Conservation (phyloP, 768 basidiomycete genomes). For the Psilocybe cubensis region DNA sequence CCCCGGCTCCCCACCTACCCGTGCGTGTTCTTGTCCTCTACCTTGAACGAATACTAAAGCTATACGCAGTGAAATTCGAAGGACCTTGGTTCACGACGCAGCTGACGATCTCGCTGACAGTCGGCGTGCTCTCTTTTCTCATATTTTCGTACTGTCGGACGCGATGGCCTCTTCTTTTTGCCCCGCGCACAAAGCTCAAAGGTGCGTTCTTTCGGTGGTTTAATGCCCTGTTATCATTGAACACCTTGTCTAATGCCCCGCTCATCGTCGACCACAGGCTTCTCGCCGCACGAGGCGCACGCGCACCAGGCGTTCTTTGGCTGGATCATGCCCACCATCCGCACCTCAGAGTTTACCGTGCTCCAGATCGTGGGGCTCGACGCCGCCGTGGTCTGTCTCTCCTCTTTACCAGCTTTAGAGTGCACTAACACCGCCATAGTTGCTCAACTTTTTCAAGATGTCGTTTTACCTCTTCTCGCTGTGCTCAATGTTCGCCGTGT, state of each 20-base stretch:
- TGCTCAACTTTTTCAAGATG: constrained; percentile 95
- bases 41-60: constrained; percentile 6
- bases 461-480: constrained; percentile 90
- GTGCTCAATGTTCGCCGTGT: constrained; percentile 79
- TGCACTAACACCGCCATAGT: constrained; percentile 42
- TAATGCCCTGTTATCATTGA: too few species aligned
- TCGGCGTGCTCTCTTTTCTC: constrained; percentile 83
- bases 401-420: background rate
- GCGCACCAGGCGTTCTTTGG: constrained; percentile 88
- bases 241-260: constrained; percentile 12
- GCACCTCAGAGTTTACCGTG: constrained; percentile 89
- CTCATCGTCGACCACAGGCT: constrained; percentile 51
- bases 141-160: constrained; percentile 89
- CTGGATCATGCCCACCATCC: constrained; percentile 93
- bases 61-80: constrained; percentile 68
- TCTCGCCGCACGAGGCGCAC: constrained; percentile 93
- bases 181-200: constrained; percentile 93
- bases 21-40: constrained; percentile 37
- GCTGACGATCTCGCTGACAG: constrained; percentile 70
- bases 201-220: too few species aligned
- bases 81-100: constrained; percentile 98
- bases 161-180: constrained; percentile 88
- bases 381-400: constrained; percentile 87
- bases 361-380: constrained; percentile 97
- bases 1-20: constrained; percentile 67